These are phyloP conservation scores for Mycosphaerelloides madeirae DNA, from an alignment of 2,329 filamentous ascomycete species.

Conservation along the genomic window DNA sequence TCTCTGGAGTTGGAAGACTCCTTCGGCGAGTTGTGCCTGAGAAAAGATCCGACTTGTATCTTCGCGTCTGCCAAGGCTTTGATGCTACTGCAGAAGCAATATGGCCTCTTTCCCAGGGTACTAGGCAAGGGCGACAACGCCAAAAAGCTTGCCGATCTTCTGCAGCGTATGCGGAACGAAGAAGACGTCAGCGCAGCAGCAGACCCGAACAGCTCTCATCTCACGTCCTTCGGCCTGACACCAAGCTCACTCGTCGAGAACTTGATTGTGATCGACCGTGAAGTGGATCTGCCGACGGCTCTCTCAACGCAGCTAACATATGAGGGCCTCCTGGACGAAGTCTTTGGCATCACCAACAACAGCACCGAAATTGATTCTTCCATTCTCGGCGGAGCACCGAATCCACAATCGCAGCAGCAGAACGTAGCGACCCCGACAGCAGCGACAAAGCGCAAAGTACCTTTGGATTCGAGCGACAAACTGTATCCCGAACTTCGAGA, in stretches of 20 bases:
- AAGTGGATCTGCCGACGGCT: slow-evolving; percentile 87
- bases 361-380: slow-evolving; percentile 90
- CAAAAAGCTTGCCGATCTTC: slow-evolving; percentile 77
- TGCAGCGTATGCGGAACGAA: slow-evolving; percentile 89
- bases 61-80: slow-evolving; percentile 85
- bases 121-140: slow-evolving; percentile 95
- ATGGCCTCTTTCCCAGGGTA: slow-evolving; percentile 91
- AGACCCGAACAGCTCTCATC: slow-evolving; percentile 39
- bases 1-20: slow-evolving; percentile 86
- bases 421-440: slow-evolving; percentile 45
- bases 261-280: slow-evolving; percentile 89
- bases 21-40: slow-evolving; percentile 81
- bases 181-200: slow-evolving; percentile 56
- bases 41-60: slow-evolving; percentile 85
- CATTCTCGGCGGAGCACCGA: slow-evolving; percentile 70
- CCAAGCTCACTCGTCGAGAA: slow-evolving; percentile 87
- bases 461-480: slow-evolving; percentile 82
- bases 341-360: slow-evolving; percentile 87
- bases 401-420: slow-evolving; percentile 43
- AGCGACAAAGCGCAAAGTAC: slow-evolving; percentile 74
- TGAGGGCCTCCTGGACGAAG: slow-evolving; percentile 89
- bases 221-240: slow-evolving; percentile 60
- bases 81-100: slow-evolving; percentile 87
- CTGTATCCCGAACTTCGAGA: slow-evolving; percentile 84
- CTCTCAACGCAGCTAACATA: slow-evolving; percentile 94